Base-by-base conservation (phyloP, 164 flowering plant species). In the Echeveria elegans region DNA sequence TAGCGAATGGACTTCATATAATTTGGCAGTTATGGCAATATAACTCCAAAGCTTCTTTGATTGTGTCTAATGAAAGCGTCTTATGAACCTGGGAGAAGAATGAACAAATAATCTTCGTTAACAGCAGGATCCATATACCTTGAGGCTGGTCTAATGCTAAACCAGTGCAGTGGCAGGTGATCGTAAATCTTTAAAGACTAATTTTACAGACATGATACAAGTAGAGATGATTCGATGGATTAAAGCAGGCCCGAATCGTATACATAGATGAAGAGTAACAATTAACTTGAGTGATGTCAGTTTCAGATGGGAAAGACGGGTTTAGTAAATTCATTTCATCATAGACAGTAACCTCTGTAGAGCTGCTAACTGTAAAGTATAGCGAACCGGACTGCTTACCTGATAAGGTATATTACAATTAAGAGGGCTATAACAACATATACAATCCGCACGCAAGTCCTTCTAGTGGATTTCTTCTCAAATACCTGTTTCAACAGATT, bases 401-500 rank as follows among this genome's bases (percentile, higher is more conserved):
- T 87, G 48, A 82, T 67, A 63, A 85, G 75, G 74, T 78, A 87
- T 74, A 76, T 87, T 64, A 87, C 23, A 23, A 81, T 36, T 45
- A 91, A 66, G 75, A 89, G 79, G 64, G 80, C 68, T 31, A 77
- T 68, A 69, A 87, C 81, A 50, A 88, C 82, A 68, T 72, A 76
- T 52, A 69, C 79, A 32, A 80, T 87, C 34, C 85, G 85, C 31
- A 74, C 73, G 70, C 85, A 89, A 77, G 76, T 84, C 70, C 71
- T 82, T 66, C 84, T 72, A 59, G 76, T 86, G 45, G 97, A 86
- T 77, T 85, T 91, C 77, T 82, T 86, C 76, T 89, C 93, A 71
- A 87, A 83, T 8, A 87, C 96, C 97, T 91, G 66, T 32, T 47
- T 52, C 3, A 32, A n/a, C 45, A 63, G 3, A 37, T 21, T 63